phyloP scores from a whole-genome alignment of 257 asterid genomes.

The Paulownia fortunei region DNA sequence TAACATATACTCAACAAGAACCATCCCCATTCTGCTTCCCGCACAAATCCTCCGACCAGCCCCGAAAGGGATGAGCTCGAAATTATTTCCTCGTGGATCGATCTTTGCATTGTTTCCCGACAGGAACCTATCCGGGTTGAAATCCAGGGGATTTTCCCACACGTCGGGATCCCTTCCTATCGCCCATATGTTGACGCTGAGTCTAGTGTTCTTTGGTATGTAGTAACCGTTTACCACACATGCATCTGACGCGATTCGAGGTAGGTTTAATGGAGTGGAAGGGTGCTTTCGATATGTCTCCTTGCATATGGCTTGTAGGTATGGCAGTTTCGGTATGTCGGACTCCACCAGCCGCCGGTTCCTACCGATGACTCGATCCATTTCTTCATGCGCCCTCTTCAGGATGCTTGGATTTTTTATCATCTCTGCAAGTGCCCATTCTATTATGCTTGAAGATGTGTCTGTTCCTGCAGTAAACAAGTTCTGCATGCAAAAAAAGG shows the following conservation, averaged over 20 bases:
- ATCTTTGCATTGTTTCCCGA: conserved; percentile 22
- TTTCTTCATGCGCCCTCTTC: conserved; percentile 46
- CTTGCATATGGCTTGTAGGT: conserved; percentile 54
- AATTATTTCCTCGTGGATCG: conserved; percentile 47
- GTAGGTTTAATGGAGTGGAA: conserved; percentile 56
- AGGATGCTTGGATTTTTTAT: conserved; percentile 41
- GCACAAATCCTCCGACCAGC: conserved; percentile 62
- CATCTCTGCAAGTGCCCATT: conserved; percentile 64
- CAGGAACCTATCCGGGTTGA: conserved; percentile 50
- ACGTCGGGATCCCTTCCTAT: conserved; percentile 56
- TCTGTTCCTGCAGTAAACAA: conserved; percentile 57
- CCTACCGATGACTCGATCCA: conserved; percentile 48
- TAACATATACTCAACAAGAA: conserved; percentile 49
- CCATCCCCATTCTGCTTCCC: conserved; percentile 55
- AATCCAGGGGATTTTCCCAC: conserved; percentile 57
- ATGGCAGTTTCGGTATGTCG: conserved; percentile 51
- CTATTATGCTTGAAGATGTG: conserved; percentile 53
- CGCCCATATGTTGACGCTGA: conserved; percentile 63
- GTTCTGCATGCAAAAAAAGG: conserved; percentile 44
- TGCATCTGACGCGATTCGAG: conserved; percentile 38
- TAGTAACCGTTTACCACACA: conserved; percentile 48
- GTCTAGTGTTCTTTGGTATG: conserved; percentile 51
- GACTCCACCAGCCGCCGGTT: conserved; percentile 42
- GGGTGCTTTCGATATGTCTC: conserved; percentile 61
- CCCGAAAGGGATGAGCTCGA: conserved; percentile 56